A percentile compares a stretch with the other conserved stretches of the same genome.
These are phyloP conservation scores for Rubus parviflorus DNA, from an alignment of 306 rosid genomes.

Conservation along the genomic window DNA sequence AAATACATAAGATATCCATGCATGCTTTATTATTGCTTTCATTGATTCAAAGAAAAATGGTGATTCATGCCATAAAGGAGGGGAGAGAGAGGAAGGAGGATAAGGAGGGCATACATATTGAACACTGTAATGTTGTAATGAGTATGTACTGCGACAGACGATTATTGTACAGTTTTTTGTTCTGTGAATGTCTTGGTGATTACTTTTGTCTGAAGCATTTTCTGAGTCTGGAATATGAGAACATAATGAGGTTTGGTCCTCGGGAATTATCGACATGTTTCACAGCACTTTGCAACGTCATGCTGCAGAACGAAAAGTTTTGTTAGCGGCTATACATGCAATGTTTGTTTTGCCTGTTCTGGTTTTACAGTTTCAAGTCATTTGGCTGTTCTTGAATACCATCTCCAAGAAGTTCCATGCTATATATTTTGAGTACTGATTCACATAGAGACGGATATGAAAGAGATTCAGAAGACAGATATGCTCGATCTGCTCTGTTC, in stretches of 20 bases:
- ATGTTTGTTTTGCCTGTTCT: not conserved
- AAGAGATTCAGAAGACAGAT: no score
- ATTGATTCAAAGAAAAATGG: slow-evolving; percentile 17
- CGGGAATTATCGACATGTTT: not conserved
- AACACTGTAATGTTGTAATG: slow-evolving; percentile 7
- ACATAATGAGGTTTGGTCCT: not conserved
- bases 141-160: slow-evolving; percentile 8
- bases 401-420: no score
- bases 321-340: not conserved
- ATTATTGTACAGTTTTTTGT: slow-evolving; percentile 47
- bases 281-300: not conserved
- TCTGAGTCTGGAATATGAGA: not conserved
- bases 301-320: not conserved
- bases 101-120: slow-evolving; percentile 17
- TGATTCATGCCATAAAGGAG: not conserved
- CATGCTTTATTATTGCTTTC: slow-evolving; percentile 3
- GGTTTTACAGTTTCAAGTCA: not conserved
- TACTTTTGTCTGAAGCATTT: slow-evolving; percentile 1
- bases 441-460: not conserved
- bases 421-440: not conserved
- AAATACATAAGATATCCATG: slow-evolving; percentile 17
- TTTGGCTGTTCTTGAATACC: not conserved
- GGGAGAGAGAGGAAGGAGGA: not conserved
- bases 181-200: slow-evolving; percentile 5
- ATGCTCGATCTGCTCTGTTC: not conserved